Base-by-base conservation (phyloP, 768 basidiomycete genomes). In the Tulasnella calospora region DNA sequence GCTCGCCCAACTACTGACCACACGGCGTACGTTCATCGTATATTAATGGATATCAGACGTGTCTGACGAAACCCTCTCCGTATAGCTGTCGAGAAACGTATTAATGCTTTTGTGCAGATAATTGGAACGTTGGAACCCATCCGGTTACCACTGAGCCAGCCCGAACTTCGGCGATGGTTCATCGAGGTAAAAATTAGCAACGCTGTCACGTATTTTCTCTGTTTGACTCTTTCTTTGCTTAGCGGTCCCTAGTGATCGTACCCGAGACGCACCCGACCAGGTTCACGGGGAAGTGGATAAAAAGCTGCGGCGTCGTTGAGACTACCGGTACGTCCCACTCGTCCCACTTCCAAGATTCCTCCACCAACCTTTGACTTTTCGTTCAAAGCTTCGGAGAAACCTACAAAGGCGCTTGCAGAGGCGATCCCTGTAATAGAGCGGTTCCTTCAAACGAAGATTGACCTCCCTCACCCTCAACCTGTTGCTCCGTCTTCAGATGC, bases 41-140 rank as follows among this genome's bases (percentile, higher is more conserved):
- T 67, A 3, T 12, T 67, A 13, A 3, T 67, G 61, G 33, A 3
- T 67, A n/a, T 33, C 6, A 13, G 7, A n/a, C 46, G 27, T 17
- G 67, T 46, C 38, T 73, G 30, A 67, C 33, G 30, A 33, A 30
- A 27, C 10, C 61, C 10, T 33, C 33, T 67, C 33, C 0, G 33
- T 35, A 82, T 84, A 57, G 88, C 87, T 74, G 88, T 92, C 76
- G 89, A 90, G 84, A 89, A 86, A 81, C 84, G 85, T 46, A 92
- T 95, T 33, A 90, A 89, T 80, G 90, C 89, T 4, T 88, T 96
- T 6, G 87, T 96, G 46, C 94, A 96, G 82, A 90, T 98, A 33
- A 88, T 94, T 19, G 94, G 94, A 36, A 38, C 38, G 12, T 23
- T 78, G 41, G 69, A 69, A 15, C 77, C 51, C 33, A 33, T n/a